A percentile compares a stretch with the other conserved stretches of the same genome.
These are phyloP conservation scores for Friedmanniomyces endolithicus DNA, from an alignment of 495 filamentous ascomycete genomes.

Conservation along the genomic window DNA sequence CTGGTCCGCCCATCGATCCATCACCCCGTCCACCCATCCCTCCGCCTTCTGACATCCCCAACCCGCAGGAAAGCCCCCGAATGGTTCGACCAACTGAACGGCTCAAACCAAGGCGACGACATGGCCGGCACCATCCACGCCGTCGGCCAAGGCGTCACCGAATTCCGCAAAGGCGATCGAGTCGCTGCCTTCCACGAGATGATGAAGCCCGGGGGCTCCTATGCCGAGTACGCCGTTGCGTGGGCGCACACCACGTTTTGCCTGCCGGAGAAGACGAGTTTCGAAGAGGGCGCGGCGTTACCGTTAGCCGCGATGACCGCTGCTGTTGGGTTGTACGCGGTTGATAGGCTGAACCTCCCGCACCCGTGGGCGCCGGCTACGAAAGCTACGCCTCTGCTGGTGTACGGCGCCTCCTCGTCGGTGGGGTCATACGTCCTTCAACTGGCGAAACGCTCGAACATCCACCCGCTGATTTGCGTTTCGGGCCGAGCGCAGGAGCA, in stretches of 20 bases:
- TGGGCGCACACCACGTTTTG: conserved; percentile 57
- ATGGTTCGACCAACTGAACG: conserved; percentile 11
- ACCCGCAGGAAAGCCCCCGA: conserved; percentile 27
- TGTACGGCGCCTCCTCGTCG: conserved; percentile 57
- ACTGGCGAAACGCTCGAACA: conserved; percentile 51
- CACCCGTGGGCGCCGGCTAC: conserved; percentile 45
- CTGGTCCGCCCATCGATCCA: conserved; percentile 4
- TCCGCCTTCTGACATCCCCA: conserved; percentile 28
- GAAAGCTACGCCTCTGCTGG: conserved; percentile 39
- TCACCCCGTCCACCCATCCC: conserved; percentile 18
- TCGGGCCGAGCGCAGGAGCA: conserved; percentile 47
- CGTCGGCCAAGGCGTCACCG: conserved; percentile 47
- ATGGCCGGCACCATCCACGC: conserved; percentile 56
- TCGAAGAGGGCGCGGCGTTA: conserved; percentile 63
- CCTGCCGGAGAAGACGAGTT: conserved; percentile 48
- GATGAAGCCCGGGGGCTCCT: conserved; percentile 43
- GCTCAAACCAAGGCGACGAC: conserved; percentile 54
- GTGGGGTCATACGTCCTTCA: conserved; percentile 61
- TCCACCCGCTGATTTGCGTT: conserved; percentile 61
- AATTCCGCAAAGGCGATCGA: conserved; percentile 54
- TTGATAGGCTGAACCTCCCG: conserved; percentile 42
- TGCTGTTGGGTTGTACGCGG: conserved; percentile 48
- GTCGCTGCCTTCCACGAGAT: conserved; percentile 61
- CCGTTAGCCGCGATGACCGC: conserved; percentile 67
- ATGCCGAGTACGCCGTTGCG: conserved; percentile 58